Base-by-base conservation (phyloP, 495 filamentous ascomycete species). In the Viridothelium virens region DNA sequence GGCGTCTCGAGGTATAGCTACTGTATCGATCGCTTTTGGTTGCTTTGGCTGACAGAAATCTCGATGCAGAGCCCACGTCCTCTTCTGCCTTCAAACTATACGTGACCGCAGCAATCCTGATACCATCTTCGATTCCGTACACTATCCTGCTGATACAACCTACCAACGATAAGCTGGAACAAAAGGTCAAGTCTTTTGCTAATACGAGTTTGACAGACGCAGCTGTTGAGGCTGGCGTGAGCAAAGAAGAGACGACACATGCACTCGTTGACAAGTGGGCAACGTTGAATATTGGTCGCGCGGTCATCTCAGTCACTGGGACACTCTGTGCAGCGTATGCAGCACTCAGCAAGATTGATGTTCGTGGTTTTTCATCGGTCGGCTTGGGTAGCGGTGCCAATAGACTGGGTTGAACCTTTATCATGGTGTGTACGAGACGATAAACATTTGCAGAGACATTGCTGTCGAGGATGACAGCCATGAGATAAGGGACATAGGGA, bases 221-320 rank as follows among this genome's bases (percentile, higher is more conserved):
- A 59, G 66, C 74, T 33, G 74, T 73, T 16, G 78, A 79, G 65
- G 66, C 65, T 3, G 73, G 74, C n/a, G 48, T 74, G 3, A 48
- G 69, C 48, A 69, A 72, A 48, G 75, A 74, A 41, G 78, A 81
- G 72, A 75, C 74, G 1, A 73, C 77, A 38, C 78, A 83, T 69
- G 74, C 71, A 38, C 68, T 86, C 69, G 72, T 87, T 1, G 81
- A 85, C 72, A 70, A 70, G 63, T 87, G 84, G 84, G 83, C 74
- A n/a, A 75, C 75, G 63, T 63, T 84, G 63, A 86, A 86, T 71
- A 59, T 85, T 56, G 80, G 74, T 6, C 72, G 83, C 67, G 72
- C 76, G 11, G 63, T 71, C 44, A 62, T 76, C 53, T 65, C 68
- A 3, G 65, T 56, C 16, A 41, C 70, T 18, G 74, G 69, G 14